A percentile compares a stretch with the other conserved stretches of the same genome.
These are phyloP conservation scores for Cercophora newfieldiana DNA, from an alignment of 495 filamentous ascomycete species.

Conservation along the genomic window DNA sequence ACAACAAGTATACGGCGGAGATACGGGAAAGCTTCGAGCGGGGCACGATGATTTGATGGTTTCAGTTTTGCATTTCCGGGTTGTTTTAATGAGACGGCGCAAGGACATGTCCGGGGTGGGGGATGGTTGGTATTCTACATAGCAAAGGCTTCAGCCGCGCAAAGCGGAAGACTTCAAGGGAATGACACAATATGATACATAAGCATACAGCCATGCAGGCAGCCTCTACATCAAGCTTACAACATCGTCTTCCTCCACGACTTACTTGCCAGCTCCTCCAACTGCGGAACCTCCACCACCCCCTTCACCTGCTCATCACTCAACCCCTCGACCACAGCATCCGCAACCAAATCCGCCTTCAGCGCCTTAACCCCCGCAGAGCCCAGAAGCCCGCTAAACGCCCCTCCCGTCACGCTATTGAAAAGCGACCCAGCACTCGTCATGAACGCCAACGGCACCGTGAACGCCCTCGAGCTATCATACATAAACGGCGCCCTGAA, in stretches of 20 bases:
- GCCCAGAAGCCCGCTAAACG: conserved; percentile 71
- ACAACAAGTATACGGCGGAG: conserved; percentile 97
- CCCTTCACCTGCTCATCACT: conserved; percentile 68
- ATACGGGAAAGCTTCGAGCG: conserved; percentile 98
- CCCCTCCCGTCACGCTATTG: conserved; percentile 72
- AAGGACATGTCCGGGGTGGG: neutral
- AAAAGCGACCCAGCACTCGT: conserved; percentile 67
- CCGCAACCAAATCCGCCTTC: conserved; percentile 79
- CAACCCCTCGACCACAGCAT: conserved; percentile 80
- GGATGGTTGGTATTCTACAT: neutral
- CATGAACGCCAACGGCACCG: conserved; percentile 76
- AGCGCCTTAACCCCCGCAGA: conserved; percentile 82
- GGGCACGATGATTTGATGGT: conserved; percentile 73
- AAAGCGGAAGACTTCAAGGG: neutral
- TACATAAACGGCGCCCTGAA: conserved; percentile 86
- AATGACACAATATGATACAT: neutral
- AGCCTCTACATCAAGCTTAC: conserved; percentile 38
- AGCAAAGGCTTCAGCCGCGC: neutral
- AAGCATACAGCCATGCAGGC: neutral
- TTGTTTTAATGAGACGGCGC: conserved; percentile 4
- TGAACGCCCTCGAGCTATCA: conserved; percentile 77
- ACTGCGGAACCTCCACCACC: conserved; percentile 63
- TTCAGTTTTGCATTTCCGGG: neutral
- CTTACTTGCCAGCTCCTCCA: conserved; percentile 71
- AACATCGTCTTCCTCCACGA: conserved; percentile 83